Percentiles rank a stretch among this genome's conserved stretches.
phyloP scores from a whole-genome alignment of 2,329 filamentous ascomycete species.

The Ciborinia camelliae region DNA sequence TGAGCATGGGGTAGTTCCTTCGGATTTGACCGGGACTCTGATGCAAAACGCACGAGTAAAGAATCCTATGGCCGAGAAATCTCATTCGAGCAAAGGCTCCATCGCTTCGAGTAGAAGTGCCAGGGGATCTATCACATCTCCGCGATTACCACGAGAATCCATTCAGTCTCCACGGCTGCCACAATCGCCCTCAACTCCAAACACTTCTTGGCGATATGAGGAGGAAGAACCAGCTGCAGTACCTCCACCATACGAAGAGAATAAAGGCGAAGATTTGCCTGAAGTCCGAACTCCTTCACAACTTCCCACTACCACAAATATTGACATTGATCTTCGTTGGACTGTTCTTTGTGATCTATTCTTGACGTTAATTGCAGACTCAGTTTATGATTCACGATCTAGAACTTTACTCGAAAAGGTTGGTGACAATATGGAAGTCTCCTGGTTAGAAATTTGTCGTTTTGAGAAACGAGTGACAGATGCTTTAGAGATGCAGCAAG shows the following conservation, averaged over 20 bases:
- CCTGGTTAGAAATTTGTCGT: constrained; percentile 89
- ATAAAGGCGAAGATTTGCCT: constrained; percentile 67
- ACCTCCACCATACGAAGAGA: constrained; percentile 59
- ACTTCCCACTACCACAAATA: constrained; percentile 73
- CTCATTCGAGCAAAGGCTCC: constrained; percentile 32
- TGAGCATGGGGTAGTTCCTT: constrained; percentile 82
- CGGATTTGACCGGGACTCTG: constrained; percentile 77
- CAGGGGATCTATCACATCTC: constrained; percentile 41
- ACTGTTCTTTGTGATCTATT: constrained; percentile 96
- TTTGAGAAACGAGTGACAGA: constrained; percentile 98
- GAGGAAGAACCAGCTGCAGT: constrained; percentile 50
- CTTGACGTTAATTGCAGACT: constrained; percentile 92
- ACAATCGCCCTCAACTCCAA: constrained; percentile 21
- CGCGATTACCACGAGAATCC: constrained; percentile 21
- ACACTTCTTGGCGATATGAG: constrained; percentile 18
- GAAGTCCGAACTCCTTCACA: constrained; percentile 81
- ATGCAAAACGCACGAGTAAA: constrained; percentile 91
- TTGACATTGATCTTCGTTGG: constrained; percentile 96
- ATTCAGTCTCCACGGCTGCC: constrained; percentile 22
- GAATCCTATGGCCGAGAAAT: constrained; percentile 73
- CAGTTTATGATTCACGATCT: constrained; percentile 85
- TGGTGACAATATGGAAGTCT: constrained; percentile 73
- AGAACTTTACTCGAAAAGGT: constrained; percentile 80
- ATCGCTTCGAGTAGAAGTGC: constrained; percentile 33
- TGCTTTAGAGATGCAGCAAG: constrained; percentile 95